Evolutionary conservation across 1,139 yeast species (phyloP).

Genomic region (Candida anutae): DNA sequence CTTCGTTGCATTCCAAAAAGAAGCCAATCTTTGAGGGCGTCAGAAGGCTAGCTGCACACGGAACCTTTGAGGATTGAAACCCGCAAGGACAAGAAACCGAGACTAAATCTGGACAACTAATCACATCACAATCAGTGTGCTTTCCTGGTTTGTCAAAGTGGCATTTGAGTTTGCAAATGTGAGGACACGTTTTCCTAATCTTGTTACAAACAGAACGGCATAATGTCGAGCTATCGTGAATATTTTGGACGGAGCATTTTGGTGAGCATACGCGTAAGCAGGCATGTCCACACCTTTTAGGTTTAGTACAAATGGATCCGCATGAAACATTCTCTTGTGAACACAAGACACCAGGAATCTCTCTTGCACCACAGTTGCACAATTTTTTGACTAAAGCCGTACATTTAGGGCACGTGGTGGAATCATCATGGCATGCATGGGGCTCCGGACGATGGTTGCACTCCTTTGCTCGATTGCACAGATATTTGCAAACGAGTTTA

Average conservation of each 20-base stretch:
- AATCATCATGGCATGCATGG: slow-evolving; percentile 70
- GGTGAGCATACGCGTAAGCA: slow-evolving; percentile 55
- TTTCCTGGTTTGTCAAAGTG: slow-evolving; percentile 45
- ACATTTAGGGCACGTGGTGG: slow-evolving; percentile 67
- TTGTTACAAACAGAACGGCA: slow-evolving; percentile 57
- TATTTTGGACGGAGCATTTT: slow-evolving; percentile 24
- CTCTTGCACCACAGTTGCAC: slow-evolving; percentile 66
- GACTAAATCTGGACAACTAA: slow-evolving; percentile 42
- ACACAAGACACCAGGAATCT: slow-evolving; percentile 62
- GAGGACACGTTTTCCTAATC: slow-evolving; percentile 49
- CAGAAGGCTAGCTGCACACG: slow-evolving; percentile 46
- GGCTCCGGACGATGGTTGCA: slow-evolving; percentile 76
- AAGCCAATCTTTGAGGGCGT: slow-evolving; percentile 22
- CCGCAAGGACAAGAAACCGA: slow-evolving; percentile 60
- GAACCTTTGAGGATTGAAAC: slow-evolving; percentile 31
- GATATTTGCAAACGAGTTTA: slow-evolving; percentile 59
- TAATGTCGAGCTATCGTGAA: slow-evolving; percentile 24
- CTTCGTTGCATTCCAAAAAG: slow-evolving; percentile 54
- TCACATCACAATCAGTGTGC: slow-evolving; percentile 28
- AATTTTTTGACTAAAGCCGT: slow-evolving; percentile 53
- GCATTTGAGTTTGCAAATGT: slow-evolving; percentile 54
- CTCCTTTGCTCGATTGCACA: slow-evolving; percentile 49
- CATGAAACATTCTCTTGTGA: slow-evolving; percentile 67
- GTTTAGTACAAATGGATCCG: slow-evolving; percentile 54
- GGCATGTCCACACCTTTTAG: slow-evolving; percentile 60